These are phyloP conservation scores for Monascus purpureus DNA, from an alignment of 495 filamentous ascomycete genomes.

Conservation along the genomic window DNA sequence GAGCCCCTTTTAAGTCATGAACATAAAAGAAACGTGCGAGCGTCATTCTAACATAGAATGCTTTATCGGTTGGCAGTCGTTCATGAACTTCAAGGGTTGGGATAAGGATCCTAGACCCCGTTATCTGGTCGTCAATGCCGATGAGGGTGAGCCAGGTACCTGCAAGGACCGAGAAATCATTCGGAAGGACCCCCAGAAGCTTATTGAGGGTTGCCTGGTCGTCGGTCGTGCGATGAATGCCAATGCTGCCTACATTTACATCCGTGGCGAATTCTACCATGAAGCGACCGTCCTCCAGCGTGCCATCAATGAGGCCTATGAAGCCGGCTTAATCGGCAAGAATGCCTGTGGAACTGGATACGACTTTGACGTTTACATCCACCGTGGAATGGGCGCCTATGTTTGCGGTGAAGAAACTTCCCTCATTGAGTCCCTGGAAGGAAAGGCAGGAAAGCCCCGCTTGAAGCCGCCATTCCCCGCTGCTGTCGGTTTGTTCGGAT, in stretches of 20 bases:
- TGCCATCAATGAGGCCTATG: conserved; percentile 95
- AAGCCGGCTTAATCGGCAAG: conserved; percentile 86
- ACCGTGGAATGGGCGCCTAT: conserved; percentile 95
- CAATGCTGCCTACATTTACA: conserved; percentile 97
- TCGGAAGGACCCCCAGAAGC: conserved; percentile 98
- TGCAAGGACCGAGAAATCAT: conserved; percentile 99
- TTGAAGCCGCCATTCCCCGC: conserved; percentile 98
- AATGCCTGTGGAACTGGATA: conserved; percentile 94
- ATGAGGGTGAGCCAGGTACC: conserved; percentile 96
- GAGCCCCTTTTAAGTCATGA: no score
- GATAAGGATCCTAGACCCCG: conserved; percentile 93
- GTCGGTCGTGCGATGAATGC: conserved; percentile 96
- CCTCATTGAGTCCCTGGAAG: conserved; percentile 93
- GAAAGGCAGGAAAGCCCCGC: conserved; percentile 95
- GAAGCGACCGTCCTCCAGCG: conserved; percentile 88
- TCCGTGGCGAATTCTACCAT: conserved; percentile 96
- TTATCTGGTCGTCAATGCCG: conserved; percentile 94
- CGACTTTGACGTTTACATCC: conserved; percentile 93
- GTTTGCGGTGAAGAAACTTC: conserved; percentile 97
- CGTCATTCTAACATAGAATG: conserved; percentile 5
- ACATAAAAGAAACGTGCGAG: neutral
- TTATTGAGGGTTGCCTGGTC: conserved; percentile 92
- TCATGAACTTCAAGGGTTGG: conserved; percentile 99
- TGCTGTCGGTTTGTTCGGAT: conserved; percentile 92
- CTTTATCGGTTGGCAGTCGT: conserved; percentile 45